Evolutionary conservation across 2,329 filamentous ascomycete species (phyloP), one percentile per base, ranked within the genome.

Genomic region (Fusarium sp.): DNA sequence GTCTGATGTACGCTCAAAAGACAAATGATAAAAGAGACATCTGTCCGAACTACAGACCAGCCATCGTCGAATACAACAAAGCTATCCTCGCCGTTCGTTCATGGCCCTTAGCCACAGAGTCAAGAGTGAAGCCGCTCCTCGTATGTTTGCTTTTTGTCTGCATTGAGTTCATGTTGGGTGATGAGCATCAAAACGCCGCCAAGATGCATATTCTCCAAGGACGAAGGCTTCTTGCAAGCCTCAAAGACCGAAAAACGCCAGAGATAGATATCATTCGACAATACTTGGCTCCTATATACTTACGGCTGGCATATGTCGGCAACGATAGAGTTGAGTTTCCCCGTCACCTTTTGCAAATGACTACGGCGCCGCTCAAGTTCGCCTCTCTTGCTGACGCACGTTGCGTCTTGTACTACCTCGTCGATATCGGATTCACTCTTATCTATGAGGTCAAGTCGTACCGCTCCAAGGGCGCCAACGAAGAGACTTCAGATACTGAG

Each of bases 61-160:
- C 35, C 4, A 41, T 60, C 7, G 4, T 54, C 4, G 28, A 60
- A 2, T 60, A 60, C 20, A 60, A 60, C 28, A 60, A 54, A 14
- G 45, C 47, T 1, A 60, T 60, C 24, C 10, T 35, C n/a, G 47
- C 57, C 6, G 47, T 60, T 22, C 45, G 47, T 18, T 60, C 57
- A 18, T 60, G 57, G 57, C 16, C 45, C 1, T 5, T n/a, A 8
- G 57, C 35, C 2, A 60, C 57, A 5, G 57, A 54, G 20, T 54
- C 45, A 20, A 53, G 28, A 31, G 45, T 54, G n/a, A 60, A 60
- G 3, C 57, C 57, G 5, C 31, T 60, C 6, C 45, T 60, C 2
- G 57, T 60, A 22, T 60, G 57, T 15, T 36, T 61, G 1, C 30
- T 69, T 1, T 69, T 68, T 20, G 48, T 69, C 14, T 62, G 63